Conservation (phyloP, 768 basidiomycete species). For the Clitopilus passeckerianus region DNA sequence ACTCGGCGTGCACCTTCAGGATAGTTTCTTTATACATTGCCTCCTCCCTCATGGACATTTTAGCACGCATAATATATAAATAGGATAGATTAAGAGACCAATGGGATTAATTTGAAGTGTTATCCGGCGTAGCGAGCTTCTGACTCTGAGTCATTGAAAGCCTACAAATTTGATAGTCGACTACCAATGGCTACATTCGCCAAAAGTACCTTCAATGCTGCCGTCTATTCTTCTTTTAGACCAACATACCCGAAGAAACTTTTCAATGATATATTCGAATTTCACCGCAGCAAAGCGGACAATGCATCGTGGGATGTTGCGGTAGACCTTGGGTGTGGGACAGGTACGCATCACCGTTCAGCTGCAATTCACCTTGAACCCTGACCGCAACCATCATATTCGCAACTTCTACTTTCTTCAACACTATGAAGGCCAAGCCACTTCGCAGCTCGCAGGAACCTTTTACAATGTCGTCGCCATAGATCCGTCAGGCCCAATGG, state of each 20-base stretch:
- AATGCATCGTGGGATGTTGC: constrained; percentile 46
- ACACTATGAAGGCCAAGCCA: constrained; percentile 62
- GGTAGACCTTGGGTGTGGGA: constrained; percentile 80
- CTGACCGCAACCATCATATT: neutral
- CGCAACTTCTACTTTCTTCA: neutral
- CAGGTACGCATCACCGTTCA: constrained; percentile 41
- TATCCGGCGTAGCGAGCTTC: neutral
- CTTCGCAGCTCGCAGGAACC: constrained; percentile 38
- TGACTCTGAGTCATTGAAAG: neutral
- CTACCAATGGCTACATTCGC: constrained; percentile 74
- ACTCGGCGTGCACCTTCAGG: neutral
- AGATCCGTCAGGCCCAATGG: constrained; percentile 76
- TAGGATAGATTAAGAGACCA: no score
- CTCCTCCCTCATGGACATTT: no score
- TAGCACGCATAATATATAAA: no score
- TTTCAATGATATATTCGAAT: constrained; percentile 57
- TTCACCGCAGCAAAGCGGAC: constrained; percentile 35
- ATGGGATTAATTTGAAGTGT: no score
- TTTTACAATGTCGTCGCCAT: constrained; percentile 65
- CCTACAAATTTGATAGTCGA: neutral
- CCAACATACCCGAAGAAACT: constrained; percentile 70
- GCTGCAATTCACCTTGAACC: neutral
- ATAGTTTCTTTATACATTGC: neutral
- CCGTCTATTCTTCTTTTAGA: constrained; percentile 60
- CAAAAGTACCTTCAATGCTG: constrained; percentile 63